Conservation (phyloP, 2,329 filamentous ascomycete species). For the Fusarium sp. region DNA sequence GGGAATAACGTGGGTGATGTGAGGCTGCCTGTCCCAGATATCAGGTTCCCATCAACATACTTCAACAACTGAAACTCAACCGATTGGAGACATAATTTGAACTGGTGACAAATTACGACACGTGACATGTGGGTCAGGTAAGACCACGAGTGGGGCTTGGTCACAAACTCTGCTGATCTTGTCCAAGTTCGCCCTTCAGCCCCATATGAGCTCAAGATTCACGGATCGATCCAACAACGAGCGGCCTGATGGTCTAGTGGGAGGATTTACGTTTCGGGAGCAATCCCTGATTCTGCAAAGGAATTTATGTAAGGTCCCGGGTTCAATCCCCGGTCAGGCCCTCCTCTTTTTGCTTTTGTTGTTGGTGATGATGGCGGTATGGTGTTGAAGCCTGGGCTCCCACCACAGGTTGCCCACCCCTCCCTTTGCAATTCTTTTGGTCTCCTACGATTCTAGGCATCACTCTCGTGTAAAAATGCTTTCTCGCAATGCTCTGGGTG, state of each 20-base stretch:
- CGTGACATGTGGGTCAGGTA: no score
- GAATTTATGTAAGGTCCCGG: slow-evolving; percentile 26
- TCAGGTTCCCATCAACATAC: no score
- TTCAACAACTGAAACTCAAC: no score
- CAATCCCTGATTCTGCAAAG: no score
- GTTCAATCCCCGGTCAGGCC: slow-evolving; percentile 6
- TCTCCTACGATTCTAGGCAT: neutral
- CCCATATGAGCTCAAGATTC: no score
- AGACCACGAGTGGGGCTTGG: no score
- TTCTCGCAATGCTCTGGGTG: neutral
- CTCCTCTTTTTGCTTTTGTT: neutral
- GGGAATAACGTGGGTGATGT: no score
- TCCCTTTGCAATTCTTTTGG: neutral
- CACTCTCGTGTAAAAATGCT: neutral
- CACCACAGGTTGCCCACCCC: neutral
- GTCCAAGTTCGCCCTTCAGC: no score
- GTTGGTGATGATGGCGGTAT: neutral
- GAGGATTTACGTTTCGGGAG: neutral
- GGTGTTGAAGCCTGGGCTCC: neutral
- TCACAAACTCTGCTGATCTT: no score
- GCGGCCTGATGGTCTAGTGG: neutral
- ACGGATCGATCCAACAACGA: neutral
- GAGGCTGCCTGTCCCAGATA: no score
- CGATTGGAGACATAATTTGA: no score
- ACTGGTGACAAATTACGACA: no score